These are phyloP conservation scores for Pythium insidiosum DNA, from an alignment of 352 stramenopile species.

Conservation along the genomic window DNA sequence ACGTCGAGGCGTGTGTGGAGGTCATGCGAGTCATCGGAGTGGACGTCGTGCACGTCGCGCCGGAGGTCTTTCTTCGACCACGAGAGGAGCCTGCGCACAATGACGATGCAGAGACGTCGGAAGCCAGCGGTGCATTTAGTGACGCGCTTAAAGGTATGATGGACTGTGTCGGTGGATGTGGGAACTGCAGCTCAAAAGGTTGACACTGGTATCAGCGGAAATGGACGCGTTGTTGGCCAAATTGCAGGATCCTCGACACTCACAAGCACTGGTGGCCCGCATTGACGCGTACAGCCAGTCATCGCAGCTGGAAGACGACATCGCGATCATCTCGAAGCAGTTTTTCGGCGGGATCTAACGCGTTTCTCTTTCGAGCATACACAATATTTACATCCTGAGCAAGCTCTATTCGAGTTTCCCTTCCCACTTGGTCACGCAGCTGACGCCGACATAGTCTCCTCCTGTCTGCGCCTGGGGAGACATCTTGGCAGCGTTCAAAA, in stretches of 20 bases:
- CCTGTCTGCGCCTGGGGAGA: not conserved
- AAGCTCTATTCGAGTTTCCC: slow-evolving; percentile 45
- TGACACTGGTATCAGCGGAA: no score
- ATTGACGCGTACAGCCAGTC: slow-evolving; percentile 2
- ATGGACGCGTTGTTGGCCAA: not conserved
- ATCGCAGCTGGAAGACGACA: slow-evolving; percentile 3
- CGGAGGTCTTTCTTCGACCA: not conserved
- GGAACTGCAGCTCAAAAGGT: no score
- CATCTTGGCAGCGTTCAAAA: not conserved
- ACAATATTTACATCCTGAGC: no score
- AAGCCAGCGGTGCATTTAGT: no score
- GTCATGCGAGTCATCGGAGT: slow-evolving; percentile 8
- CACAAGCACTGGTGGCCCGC: not conserved
- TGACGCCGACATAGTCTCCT: slow-evolving; percentile 24
- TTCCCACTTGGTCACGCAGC: slow-evolving; percentile 59
- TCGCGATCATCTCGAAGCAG: slow-evolving; percentile 7
- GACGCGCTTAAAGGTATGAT: no score
- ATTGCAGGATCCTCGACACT: not conserved
- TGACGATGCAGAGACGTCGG: not conserved
- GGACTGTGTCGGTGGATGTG: no score
- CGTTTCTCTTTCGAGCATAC: no score
- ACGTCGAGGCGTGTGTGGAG: slow-evolving; percentile 2
- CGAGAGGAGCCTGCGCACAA: not conserved
- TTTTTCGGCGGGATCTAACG: no score
- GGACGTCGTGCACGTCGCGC: slow-evolving; percentile 2